Conservation (phyloP, 2,329 filamentous ascomycete genomes). For the Ophiostoma ips region DNA sequence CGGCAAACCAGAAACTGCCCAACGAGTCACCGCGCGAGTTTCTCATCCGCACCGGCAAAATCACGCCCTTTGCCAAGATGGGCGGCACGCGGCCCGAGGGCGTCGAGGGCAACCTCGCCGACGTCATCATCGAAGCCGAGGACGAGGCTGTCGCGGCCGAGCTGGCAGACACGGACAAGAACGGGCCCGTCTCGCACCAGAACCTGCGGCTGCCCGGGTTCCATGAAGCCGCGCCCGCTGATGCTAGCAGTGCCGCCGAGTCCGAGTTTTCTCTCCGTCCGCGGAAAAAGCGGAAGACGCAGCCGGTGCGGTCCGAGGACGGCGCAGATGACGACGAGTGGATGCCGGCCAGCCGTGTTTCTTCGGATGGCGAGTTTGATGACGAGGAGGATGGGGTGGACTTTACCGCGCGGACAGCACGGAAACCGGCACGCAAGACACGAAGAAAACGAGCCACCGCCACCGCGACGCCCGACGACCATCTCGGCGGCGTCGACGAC, state of each 20-base stretch:
- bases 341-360: conserved; percentile 14
- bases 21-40: conserved; percentile 80
- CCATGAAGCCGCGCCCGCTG: conserved; percentile 30
- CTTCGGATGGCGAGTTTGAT: conserved; percentile 13
- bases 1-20: conserved; percentile 47
- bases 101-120: conserved; percentile 55
- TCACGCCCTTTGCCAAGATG: conserved; percentile 84
- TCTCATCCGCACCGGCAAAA: conserved; percentile 89
- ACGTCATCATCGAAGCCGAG: conserved; percentile 70
- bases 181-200: conserved; percentile 52
- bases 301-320: conserved; percentile 17
- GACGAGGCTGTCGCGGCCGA: conserved; percentile 48
- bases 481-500: conserved; percentile 57
- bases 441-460: conserved; percentile 18
- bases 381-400: conserved; percentile 5
- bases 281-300: conserved; percentile 38
- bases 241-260: conserved; percentile 23
- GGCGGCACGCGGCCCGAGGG: conserved; percentile 47
- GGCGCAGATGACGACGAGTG: conserved; percentile 25
- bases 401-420: conserved; percentile 16
- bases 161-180: conserved; percentile 27
- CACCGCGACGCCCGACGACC: conserved; percentile 20
- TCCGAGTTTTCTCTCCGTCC: conserved; percentile 45
- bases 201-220: conserved; percentile 63
- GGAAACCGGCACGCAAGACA: conserved; percentile 9